Evolutionary conservation across 805 yeast species (phyloP), one percentile per base, ranked within the genome.

Genomic region (Teunomyces kruisii): DNA sequence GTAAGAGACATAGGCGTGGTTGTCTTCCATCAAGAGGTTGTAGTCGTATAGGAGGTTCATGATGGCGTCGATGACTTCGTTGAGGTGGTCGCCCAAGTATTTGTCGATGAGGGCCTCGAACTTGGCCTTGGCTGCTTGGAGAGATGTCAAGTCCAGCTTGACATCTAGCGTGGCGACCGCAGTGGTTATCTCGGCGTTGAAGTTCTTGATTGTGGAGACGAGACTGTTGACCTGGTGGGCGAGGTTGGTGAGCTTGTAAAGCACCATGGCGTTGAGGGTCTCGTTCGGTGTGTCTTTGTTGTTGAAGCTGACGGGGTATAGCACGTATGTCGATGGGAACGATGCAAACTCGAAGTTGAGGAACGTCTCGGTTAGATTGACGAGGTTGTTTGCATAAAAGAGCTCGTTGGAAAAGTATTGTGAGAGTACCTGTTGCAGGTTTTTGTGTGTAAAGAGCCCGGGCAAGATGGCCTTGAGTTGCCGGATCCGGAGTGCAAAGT

Each of bases 371-470:
- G 30, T 39, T 16, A 51, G 44, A 37, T 40, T 43, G 35, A 36
- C 39, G 19, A 51, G 46, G 32, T 40, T 46, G 12, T 51, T 45
- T 16, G 55, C 55, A 29, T 42, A 46, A 22, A 51, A 51, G 13
- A 51, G 26, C 46, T 51, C 52, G 33, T 51, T 51, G 43, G 47
- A 45, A 41, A 51, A 51, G 41, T 40, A 49, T 26, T 46, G 52
- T 7, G 40, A 9, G 9, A 46, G 39, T 4, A 46, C 29, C 9
- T 30, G 26, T 19, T n/a, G 9, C 15, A 31, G 30, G 16, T 33
- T 29, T 10, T 32, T 33, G 15, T 17, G 32, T 14, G 38, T 42
- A 31, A 42, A 42, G 13, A 46, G 28, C 6, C 43, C 49, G 3
- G 49, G 49, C 16, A 46, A 19, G 19, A 39, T 17, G 17, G 42